phyloP scores from a whole-genome alignment of 2,329 filamentous ascomycete genomes.

The Didymella lethalis region DNA sequence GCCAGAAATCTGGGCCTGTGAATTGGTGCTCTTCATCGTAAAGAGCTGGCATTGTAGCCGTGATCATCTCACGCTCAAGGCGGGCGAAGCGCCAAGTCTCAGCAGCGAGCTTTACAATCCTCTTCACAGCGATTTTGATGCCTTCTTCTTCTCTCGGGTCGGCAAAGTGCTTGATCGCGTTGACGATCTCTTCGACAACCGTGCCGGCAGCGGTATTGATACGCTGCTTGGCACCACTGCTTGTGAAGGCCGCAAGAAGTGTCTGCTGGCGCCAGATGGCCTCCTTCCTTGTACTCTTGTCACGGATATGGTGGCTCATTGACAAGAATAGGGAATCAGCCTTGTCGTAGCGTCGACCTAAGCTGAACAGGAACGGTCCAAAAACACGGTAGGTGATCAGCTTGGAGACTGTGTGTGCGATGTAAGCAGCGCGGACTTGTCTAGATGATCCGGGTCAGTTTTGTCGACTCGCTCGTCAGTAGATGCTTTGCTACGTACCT shows the following conservation, averaged over 20 bases:
- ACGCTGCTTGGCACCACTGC: conserved; percentile 63
- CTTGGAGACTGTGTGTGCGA: conserved; percentile 64
- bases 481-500: conserved; percentile 36
- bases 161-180: conserved; percentile 62
- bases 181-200: conserved; percentile 65
- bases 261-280: conserved; percentile 67
- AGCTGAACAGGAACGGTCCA: conserved; percentile 65
- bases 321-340: conserved; percentile 64
- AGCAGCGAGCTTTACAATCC: conserved; percentile 65
- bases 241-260: conserved; percentile 64
- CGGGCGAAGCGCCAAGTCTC: conserved; percentile 67
- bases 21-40: conserved; percentile 46
- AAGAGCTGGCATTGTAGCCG: conserved; percentile 58
- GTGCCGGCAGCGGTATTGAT: conserved; percentile 64
- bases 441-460: conserved; percentile 29
- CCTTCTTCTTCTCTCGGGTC: conserved; percentile 60
- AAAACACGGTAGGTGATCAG: conserved; percentile 65
- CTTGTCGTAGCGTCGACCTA: conserved; percentile 63
- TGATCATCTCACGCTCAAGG: conserved; percentile 64
- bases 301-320: conserved; percentile 64
- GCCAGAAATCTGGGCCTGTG: conserved; percentile 46
- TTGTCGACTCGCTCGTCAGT: background rate
- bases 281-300: conserved; percentile 64
- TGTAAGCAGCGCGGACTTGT: conserved; percentile 62
- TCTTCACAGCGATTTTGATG: conserved; percentile 60